phyloP scores from a whole-genome alignment of 129 eudicot species.

The Calendula officinalis region DNA sequence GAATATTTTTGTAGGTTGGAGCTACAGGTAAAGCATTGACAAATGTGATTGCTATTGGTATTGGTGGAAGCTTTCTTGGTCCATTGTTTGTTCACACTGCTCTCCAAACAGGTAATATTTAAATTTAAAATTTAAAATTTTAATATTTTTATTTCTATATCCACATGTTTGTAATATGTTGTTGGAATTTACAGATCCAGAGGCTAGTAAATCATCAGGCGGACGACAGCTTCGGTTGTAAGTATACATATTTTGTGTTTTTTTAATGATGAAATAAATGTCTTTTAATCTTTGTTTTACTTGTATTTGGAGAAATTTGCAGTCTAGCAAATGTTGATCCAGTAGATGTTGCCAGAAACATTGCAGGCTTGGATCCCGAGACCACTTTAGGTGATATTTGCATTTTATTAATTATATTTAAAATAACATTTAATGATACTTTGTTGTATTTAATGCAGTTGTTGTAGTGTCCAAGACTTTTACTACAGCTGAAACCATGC shows the following conservation, averaged over 20 bases:
- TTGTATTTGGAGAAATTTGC: constrained; percentile 21
- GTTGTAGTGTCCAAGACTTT: constrained; percentile 98
- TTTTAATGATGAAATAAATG: neutral
- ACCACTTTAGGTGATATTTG: constrained; percentile 62
- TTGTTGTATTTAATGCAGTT: constrained; percentile 48
- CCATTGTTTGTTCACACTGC: constrained; percentile 99
- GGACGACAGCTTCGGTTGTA: constrained; percentile 98
- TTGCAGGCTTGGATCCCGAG: constrained; percentile 88
- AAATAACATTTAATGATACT: neutral
- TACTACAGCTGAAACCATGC: constrained; percentile 98
- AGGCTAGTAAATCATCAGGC: constrained; percentile 68
- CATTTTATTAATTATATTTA: neutral
- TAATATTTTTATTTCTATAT: neutral
- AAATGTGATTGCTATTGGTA: constrained; percentile 87
- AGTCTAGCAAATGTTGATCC: constrained; percentile 99
- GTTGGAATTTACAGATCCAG: constrained; percentile 59
- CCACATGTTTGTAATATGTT: neutral
- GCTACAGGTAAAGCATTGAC: constrained; percentile 86
- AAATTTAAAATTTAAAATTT: no score
- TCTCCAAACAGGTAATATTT: constrained; percentile 82
- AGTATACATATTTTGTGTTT: constrained; percentile 39
- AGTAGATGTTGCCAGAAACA: constrained; percentile 87
- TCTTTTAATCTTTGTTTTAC: constrained; percentile 12
- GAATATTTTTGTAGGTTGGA: constrained; percentile 56
- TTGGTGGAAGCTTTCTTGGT: constrained; percentile 98